Evolutionary conservation across 805 yeast species (phyloP), one percentile per base, ranked within the genome.

Genomic region (Limtongia smithiae): DNA sequence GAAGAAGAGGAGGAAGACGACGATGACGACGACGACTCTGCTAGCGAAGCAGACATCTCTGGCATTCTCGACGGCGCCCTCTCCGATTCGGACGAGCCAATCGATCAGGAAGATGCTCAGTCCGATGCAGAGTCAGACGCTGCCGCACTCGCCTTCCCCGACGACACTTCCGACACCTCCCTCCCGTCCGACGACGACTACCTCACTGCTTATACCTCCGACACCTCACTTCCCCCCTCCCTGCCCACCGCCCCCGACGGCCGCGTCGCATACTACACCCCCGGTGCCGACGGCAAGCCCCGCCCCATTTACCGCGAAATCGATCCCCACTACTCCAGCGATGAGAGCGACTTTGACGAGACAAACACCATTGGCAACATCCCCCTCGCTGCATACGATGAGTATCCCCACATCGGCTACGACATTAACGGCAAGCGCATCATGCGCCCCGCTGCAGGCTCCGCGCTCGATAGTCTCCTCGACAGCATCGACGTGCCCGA

Each of bases 391-490:
- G 96, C 96, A 1, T 93, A 93, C 65, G 98, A 93, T 48, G 95
- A 90, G 68, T 85, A 84, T 82, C 98, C 98, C 1, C 98, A 93
- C 65, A 81, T 93, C 52, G 97, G 98, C 50, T 93, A 93, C 68
- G 91, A 88, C 66, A 90, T 93, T 62, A 93, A 93, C 66, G 98
- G 99, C 63, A 91, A 90, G 66, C 80, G 98, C 65, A 90, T 93
- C 64, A 91, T 93, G 97, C 81, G 99, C 68, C 99, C 99, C 11
- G 98, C 97, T 8, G 84, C 87, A 62, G 96, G 97, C 12, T 81
- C 94, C 50, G 98, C 97, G 1, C 76, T 93, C 58, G 97, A 93
- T 63, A 85, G 83, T 62, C 76, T 93, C 55, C 72, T 93, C 57
- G 98, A 91, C 63, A 75, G 82, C 27, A 93, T 93, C 53, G 99